Conservation (phyloP, 2,329 filamentous ascomycete species). For the Amauroascus niger region DNA sequence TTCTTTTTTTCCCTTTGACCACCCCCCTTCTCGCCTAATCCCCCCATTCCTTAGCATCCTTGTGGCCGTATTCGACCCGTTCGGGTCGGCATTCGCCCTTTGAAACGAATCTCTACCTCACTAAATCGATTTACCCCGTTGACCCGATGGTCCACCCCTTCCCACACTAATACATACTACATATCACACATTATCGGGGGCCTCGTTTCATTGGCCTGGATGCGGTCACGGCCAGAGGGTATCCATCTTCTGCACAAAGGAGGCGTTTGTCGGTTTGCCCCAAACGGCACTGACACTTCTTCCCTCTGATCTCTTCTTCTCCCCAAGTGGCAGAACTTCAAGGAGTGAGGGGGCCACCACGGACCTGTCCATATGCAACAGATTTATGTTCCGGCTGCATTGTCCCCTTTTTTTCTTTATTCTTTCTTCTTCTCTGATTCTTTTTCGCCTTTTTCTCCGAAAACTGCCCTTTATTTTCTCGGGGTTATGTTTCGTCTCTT, state of each 20-base stretch:
- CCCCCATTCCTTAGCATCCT: background rate
- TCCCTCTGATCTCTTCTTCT: background rate
- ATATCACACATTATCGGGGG: too few relatives aligned
- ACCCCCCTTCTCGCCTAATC: background rate
- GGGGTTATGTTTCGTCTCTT: conserved; percentile 9
- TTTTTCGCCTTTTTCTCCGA: background rate
- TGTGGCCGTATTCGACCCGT: background rate
- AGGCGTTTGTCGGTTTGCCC: background rate
- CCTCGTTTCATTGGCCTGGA: conserved; percentile 7
- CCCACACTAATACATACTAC: too few relatives aligned
- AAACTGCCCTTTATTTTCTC: background rate
- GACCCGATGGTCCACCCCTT: too few relatives aligned
- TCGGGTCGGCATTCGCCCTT: too few relatives aligned
- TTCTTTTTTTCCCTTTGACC: background rate
- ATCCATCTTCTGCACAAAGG: background rate
- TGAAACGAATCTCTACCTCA: too few relatives aligned
- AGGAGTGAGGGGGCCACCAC: background rate
- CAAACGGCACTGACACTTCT: conserved; percentile 1
- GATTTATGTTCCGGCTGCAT: conserved; percentile 8
- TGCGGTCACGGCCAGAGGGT: background rate
- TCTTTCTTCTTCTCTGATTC: background rate
- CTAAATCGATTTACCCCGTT: too few relatives aligned
- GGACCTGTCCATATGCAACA: conserved; percentile 12
- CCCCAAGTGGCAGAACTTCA: background rate
- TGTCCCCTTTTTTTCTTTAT: background rate